phyloP scores from a whole-genome alignment of 148 eudicot genomes.

The Persicaria maculosa region DNA sequence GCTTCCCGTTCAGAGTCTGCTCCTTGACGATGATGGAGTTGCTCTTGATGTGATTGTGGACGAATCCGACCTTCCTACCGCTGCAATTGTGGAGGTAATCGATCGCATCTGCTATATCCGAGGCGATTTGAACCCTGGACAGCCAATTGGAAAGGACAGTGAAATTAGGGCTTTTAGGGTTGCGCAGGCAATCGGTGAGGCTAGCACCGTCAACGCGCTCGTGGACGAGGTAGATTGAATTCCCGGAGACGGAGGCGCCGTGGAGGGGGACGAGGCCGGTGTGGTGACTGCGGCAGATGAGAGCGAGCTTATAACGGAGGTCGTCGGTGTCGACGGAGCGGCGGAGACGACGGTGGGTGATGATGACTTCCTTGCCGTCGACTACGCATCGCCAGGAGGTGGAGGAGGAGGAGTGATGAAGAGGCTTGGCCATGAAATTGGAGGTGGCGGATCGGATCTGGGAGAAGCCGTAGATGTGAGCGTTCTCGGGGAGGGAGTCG shows the following conservation, averaged over 20 bases:
- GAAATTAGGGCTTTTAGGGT: conserved; percentile 54
- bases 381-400: conserved; percentile 60
- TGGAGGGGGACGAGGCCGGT: conserved; percentile 47
- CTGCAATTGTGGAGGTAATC: conserved; percentile 83
- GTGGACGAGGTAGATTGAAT: conserved; percentile 58
- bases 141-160: too few species aligned
- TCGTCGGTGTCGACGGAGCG: conserved; percentile 33
- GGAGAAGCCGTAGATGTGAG: conserved; percentile 58
- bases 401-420: conserved; percentile 61
- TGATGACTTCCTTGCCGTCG: conserved; percentile 29
- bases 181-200: conserved; percentile 62
- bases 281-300: conserved; percentile 68
- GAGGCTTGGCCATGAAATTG: conserved; percentile 52
- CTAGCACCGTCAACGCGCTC: conserved; percentile 56
- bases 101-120: conserved; percentile 68
- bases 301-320: conserved; percentile 33
- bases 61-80: conserved; percentile 44
- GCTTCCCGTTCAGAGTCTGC: conserved; percentile 36
- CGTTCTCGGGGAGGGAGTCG: conserved; percentile 47
- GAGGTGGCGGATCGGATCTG: conserved; percentile 70
- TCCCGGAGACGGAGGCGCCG: conserved; percentile 64
- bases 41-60: conserved; percentile 78
- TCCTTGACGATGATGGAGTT: conserved; percentile 53
- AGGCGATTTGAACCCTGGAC: conserved; percentile 53
- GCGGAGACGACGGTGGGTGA: conserved; percentile 59